Percentiles rank a stretch among this genome's conserved stretches.
Conservation (phyloP, 805 yeast genomes). For the Torulaspora microellipsoides region DNA sequence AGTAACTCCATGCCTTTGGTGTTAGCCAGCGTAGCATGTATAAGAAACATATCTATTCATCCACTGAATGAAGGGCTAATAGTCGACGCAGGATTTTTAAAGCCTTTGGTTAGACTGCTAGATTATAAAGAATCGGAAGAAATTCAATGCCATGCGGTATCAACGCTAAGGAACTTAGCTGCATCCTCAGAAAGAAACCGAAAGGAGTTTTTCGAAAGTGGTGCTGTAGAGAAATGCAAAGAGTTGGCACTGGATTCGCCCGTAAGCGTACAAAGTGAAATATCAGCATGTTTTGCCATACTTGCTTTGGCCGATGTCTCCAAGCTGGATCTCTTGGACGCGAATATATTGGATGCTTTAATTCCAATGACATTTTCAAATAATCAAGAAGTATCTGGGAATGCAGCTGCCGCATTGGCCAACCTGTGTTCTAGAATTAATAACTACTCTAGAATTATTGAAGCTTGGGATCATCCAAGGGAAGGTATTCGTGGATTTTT, state of each 20-base stretch:
- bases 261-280: conserved; percentile 91
- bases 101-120: conserved; percentile 80
- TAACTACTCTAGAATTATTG: conserved; percentile 73
- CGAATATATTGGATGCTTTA: conserved; percentile 81
- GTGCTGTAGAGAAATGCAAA: conserved; percentile 91
- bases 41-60: conserved; percentile 93
- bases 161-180: conserved; percentile 91
- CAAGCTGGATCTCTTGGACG: conserved; percentile 74
- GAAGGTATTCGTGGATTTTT: conserved; percentile 87
- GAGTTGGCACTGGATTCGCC: conserved; percentile 81
- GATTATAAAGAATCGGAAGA: conserved; percentile 88
- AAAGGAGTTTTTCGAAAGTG: conserved; percentile 86
- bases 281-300: conserved; percentile 95
- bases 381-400: conserved; percentile 95
- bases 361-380: conserved; percentile 85
- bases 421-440: conserved; percentile 87
- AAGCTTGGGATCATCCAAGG: conserved; percentile 71
- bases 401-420: conserved; percentile 97
- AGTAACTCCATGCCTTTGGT: conserved; percentile 88
- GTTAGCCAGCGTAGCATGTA: conserved; percentile 96
- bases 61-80: conserved; percentile 94
- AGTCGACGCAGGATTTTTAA: conserved; percentile 93
- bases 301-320: conserved; percentile 94
- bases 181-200: conserved; percentile 93
- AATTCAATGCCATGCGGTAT: conserved; percentile 96